Conservation (phyloP, 202 grass and related monocot genomes). For the Elaeis oleifera region DNA sequence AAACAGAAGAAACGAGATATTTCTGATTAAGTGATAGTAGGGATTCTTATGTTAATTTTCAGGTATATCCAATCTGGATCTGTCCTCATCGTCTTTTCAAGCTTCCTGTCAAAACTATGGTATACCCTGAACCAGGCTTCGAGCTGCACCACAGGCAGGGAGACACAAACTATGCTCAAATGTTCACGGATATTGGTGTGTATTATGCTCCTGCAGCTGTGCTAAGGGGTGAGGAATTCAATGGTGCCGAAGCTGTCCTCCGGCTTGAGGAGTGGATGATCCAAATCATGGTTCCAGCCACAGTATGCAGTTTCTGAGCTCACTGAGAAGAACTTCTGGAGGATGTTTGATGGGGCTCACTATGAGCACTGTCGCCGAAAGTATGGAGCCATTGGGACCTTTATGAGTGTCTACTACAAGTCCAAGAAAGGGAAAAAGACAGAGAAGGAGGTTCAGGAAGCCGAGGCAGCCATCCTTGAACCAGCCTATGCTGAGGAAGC, state of each 20-base stretch:
- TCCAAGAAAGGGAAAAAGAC: conserved; percentile 87
- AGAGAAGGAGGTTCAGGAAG: conserved; percentile 92
- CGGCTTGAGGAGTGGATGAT: conserved; percentile 76
- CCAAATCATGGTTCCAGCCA: conserved; percentile 78
- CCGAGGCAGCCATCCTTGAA: conserved; percentile 74
- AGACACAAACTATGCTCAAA: conserved; percentile 68
- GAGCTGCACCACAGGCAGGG: conserved; percentile 72
- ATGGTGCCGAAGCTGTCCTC: conserved; percentile 48
- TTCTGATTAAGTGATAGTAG: too few species aligned
- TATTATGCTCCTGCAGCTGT: conserved; percentile 68
- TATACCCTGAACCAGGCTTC: conserved; percentile 71
- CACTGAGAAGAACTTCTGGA: conserved; percentile 90
- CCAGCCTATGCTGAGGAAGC: conserved; percentile 58
- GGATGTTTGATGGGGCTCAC: conserved; percentile 73
- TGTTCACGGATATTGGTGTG: conserved; percentile 81
- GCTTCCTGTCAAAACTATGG: conserved; percentile 74
- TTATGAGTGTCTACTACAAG: conserved; percentile 96
- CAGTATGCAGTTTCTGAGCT: conserved; percentile 84
- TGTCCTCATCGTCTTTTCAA: conserved; percentile 86
- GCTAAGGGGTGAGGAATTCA: conserved; percentile 56
- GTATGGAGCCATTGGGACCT: conserved; percentile 64
- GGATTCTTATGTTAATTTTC: background rate
- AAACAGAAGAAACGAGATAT: too few species aligned
- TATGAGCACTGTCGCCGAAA: conserved; percentile 69
- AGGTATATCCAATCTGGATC: conserved; percentile 84